These are phyloP conservation scores for Neurospora sp. DNA, from an alignment of 495 filamentous ascomycete species.

Conservation along the genomic window DNA sequence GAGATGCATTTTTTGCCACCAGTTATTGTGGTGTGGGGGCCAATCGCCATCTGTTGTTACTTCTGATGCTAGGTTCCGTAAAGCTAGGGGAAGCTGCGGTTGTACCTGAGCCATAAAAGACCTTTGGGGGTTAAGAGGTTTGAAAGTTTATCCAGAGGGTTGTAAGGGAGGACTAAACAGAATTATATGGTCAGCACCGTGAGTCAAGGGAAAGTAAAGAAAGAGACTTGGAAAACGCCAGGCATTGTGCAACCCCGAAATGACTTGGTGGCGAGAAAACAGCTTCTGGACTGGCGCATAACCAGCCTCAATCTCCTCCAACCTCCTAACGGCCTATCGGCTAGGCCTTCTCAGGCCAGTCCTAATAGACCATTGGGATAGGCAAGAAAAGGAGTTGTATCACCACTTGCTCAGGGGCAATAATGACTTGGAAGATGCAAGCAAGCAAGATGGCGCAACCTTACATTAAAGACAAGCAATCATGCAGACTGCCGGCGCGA, in stretches of 20 bases:
- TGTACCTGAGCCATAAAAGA: background rate
- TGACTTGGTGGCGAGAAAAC: background rate
- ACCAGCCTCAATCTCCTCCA: background rate
- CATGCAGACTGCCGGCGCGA: slow-evolving; percentile 2
- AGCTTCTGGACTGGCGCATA: background rate
- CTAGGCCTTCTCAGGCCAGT: background rate
- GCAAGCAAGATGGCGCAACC: background rate
- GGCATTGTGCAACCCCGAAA: background rate
- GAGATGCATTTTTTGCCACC: background rate
- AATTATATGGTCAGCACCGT: background rate
- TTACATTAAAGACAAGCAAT: slow-evolving; percentile 4
- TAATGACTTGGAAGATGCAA: background rate
- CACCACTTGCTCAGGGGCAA: background rate
- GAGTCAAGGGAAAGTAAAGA: background rate
- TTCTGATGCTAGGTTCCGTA: background rate
- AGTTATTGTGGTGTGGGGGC: background rate
- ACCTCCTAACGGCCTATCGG: background rate
- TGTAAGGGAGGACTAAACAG: background rate
- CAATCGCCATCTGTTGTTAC: background rate
- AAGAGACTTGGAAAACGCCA: background rate
- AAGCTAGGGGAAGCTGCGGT: background rate
- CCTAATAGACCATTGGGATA: background rate
- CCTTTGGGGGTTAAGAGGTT: background rate
- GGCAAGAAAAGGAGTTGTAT: background rate
- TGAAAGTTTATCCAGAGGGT: background rate